A percentile compares a stretch with the other conserved stretches of the same genome.
Conservation (phyloP, 2,329 filamentous ascomycete species). For the Hypoxylon sp. region DNA sequence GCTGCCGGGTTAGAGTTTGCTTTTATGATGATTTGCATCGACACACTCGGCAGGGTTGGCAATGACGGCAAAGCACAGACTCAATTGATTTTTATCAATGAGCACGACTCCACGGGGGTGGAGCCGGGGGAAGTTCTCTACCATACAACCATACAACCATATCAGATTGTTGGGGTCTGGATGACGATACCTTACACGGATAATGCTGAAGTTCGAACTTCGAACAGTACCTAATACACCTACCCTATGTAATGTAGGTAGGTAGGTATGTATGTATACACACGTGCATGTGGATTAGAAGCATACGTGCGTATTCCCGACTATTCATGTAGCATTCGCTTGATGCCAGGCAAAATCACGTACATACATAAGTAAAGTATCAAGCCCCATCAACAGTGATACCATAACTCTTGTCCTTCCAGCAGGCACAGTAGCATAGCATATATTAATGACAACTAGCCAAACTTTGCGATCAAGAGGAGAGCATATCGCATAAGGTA, state of each 20-base stretch:
- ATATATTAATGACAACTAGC: constrained; percentile 37
- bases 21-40: constrained; percentile 48
- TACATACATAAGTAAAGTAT: constrained; percentile 23
- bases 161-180: constrained; percentile 27
- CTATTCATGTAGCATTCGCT: constrained; percentile 11
- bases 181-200: constrained; percentile 18
- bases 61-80: constrained; percentile 35
- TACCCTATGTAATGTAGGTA: neutral
- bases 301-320: constrained; percentile 19
- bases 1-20: constrained; percentile 36
- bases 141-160: constrained; percentile 18
- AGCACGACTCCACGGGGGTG: constrained; percentile 33
- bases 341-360: constrained; percentile 25
- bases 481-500: constrained; percentile 27
- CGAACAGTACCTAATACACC: neutral
- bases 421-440: constrained; percentile 33
- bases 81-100: constrained; percentile 18
- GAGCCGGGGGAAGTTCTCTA: constrained; percentile 15
- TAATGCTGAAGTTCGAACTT: constrained; percentile 1
- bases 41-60: constrained; percentile 37
- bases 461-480: constrained; percentile 31
- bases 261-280: constrained; percentile 1
- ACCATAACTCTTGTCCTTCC: constrained; percentile 19
- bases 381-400: constrained; percentile 17
- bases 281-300: constrained; percentile 18